Conservation (phyloP, 192 early-diverging fungal species). For the Entomortierella chlamydospora region DNA sequence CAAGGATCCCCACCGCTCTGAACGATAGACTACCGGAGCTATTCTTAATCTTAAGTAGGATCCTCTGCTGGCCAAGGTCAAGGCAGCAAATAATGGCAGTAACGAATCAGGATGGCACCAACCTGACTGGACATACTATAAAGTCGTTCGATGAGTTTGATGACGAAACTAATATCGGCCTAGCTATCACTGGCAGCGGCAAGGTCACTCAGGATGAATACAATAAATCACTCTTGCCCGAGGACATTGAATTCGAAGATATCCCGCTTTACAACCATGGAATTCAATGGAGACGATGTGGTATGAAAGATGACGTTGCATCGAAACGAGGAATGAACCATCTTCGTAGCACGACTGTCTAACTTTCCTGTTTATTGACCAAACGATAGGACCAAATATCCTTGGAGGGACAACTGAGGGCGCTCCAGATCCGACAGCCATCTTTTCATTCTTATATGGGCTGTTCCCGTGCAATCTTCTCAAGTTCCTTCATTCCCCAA, state of each 20-base stretch:
- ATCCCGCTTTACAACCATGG: slow-evolving; percentile 27
- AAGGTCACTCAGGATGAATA: no score
- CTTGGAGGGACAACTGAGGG: slow-evolving; percentile 51
- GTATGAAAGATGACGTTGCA: background rate
- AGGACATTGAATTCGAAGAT: slow-evolving; percentile 36
- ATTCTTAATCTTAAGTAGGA: slow-evolving; percentile 64
- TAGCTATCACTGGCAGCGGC: no score
- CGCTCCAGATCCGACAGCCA: slow-evolving; percentile 63
- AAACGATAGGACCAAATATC: slow-evolving; percentile 18
- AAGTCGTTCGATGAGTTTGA: slow-evolving; percentile 47
- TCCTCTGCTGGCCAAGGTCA: slow-evolving; percentile 64
- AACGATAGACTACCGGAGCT: slow-evolving; percentile 58
- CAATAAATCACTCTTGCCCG: background rate
- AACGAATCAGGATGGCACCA: slow-evolving; percentile 15
- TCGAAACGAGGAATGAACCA: background rate
- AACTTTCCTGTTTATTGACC: background rate
- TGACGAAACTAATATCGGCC: no score
- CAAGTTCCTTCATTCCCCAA: slow-evolving; percentile 60
- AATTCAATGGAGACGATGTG: slow-evolving; percentile 58
- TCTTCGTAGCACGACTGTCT: background rate
- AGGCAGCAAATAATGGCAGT: slow-evolving; percentile 55
- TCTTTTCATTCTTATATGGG: slow-evolving; percentile 69
- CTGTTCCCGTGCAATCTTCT: slow-evolving; percentile 67
- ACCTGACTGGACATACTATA: slow-evolving; percentile 40
- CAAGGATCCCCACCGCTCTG: slow-evolving; percentile 59